Evolutionary conservation across 169 alveolate genomes (phyloP).

Genomic region (Plasmodium vivax): DNA sequence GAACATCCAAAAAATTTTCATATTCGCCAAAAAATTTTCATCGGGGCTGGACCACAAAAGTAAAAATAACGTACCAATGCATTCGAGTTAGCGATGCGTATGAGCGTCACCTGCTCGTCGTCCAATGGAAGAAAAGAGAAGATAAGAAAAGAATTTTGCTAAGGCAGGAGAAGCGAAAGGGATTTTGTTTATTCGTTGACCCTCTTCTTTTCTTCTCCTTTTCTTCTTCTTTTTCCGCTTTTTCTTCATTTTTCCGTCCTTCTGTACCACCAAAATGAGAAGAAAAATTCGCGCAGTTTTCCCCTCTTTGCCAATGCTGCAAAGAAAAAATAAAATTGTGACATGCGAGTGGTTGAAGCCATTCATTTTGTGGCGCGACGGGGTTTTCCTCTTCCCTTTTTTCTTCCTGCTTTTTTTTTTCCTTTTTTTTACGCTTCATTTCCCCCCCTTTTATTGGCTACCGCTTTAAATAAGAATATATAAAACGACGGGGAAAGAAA

Average conservation of each 20-base stretch:
- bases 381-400: background rate
- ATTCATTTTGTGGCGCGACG: background rate
- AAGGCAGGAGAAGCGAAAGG: background rate
- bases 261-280: background rate
- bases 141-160: background rate
- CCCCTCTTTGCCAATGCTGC: background rate
- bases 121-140: background rate
- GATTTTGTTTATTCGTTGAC: background rate
- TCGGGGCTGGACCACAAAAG: background rate
- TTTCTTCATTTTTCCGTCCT: background rate
- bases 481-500: background rate
- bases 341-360: background rate
- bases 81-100: background rate
- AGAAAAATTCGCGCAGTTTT: background rate
- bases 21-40: background rate
- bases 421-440: background rate
- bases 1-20: background rate
- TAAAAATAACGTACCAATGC: background rate
- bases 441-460: background rate
- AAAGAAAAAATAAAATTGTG: background rate
- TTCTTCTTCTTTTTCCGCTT: background rate
- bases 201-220: background rate
- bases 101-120: background rate
- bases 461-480: background rate
- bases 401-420: background rate